Conservation (phyloP, 2,329 filamentous ascomycete genomes). For the Xylariaceae sp. region DNA sequence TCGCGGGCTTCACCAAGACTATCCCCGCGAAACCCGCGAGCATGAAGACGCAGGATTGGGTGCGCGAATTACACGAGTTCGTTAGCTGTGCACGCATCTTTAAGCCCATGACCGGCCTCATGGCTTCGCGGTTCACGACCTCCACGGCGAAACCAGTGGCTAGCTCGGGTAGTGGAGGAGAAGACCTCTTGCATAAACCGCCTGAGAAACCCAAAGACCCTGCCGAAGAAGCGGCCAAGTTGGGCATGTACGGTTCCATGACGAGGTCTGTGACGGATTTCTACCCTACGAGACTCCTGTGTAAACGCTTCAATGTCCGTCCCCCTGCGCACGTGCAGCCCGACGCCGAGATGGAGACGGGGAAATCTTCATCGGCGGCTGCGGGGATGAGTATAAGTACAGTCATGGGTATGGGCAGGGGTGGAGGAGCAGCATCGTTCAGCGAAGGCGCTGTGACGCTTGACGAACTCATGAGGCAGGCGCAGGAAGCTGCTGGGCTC, state of each 20-base stretch:
- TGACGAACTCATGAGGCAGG: conserved; percentile 42
- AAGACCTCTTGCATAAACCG: conserved; percentile 51
- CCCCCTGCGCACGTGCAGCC: conserved; percentile 72
- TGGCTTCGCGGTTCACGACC: conserved; percentile 92
- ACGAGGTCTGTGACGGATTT: conserved; percentile 77
- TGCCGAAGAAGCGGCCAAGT: conserved; percentile 82
- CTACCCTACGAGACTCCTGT: conserved; percentile 82
- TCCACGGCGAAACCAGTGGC: conserved; percentile 48
- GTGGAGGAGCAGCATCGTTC: neutral
- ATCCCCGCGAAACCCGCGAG: conserved; percentile 44
- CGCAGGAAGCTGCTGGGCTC: conserved; percentile 25
- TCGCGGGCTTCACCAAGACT: conserved; percentile 64
- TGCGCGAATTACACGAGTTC: conserved; percentile 81
- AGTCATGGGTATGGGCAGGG: neutral
- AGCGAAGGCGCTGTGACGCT: conserved; percentile 40
- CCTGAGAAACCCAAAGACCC: conserved; percentile 71
- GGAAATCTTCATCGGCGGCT: conserved; percentile 26
- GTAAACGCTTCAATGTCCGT: conserved; percentile 91
- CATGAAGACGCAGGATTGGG: conserved; percentile 73
- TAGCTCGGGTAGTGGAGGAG: conserved; percentile 27
- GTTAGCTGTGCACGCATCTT: conserved; percentile 72
- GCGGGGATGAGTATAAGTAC: neutral
- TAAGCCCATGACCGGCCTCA: conserved; percentile 87
- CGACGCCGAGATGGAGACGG: conserved; percentile 50
- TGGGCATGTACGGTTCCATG: conserved; percentile 93